A percentile compares a stretch with the other conserved stretches of the same genome.
phyloP scores from a whole-genome alignment of 371 early-diverging fungal genomes.

The Mortierella sp. region DNA sequence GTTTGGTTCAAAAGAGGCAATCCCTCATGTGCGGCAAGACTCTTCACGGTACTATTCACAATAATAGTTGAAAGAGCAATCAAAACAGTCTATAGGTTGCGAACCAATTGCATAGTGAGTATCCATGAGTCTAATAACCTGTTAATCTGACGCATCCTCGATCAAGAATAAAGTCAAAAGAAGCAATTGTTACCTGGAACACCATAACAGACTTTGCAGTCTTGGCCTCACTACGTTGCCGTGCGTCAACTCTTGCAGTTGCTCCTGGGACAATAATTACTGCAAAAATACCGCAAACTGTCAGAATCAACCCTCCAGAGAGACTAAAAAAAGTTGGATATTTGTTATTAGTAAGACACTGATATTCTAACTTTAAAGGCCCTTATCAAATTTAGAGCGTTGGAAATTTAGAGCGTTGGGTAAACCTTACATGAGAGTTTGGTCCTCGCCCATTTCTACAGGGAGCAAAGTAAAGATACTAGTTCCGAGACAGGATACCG shows the following conservation, averaged over 20 bases:
- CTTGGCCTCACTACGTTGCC: slow-evolving; percentile 30
- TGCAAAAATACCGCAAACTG: slow-evolving; percentile 62
- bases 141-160: background rate
- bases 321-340: slow-evolving; percentile 19
- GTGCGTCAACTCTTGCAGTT: slow-evolving; percentile 27
- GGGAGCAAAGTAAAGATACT: slow-evolving; percentile 90
- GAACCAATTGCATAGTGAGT: background rate
- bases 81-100: slow-evolving; percentile 21
- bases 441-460: slow-evolving; percentile 86
- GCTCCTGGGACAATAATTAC: slow-evolving; percentile 41
- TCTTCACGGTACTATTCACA: slow-evolving; percentile 66
- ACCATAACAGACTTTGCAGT: slow-evolving; percentile 59
- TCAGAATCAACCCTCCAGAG: slow-evolving; percentile 62
- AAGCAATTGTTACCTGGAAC: slow-evolving; percentile 51
- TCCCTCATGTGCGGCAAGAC: slow-evolving; percentile 70
- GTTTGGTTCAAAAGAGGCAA: slow-evolving; percentile 79
- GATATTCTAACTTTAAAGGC: too few species aligned
- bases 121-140: background rate
- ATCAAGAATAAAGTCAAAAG: background rate
- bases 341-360: too few species aligned
- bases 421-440: slow-evolving; percentile 75
- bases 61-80: slow-evolving; percentile 59
- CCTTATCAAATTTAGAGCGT: too few species aligned
- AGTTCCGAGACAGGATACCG: slow-evolving; percentile 72
- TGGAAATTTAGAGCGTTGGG: background rate